Evolutionary conservation across 768 basidiomycete species (phyloP).

Genomic region (Russula olivacea): DNA sequence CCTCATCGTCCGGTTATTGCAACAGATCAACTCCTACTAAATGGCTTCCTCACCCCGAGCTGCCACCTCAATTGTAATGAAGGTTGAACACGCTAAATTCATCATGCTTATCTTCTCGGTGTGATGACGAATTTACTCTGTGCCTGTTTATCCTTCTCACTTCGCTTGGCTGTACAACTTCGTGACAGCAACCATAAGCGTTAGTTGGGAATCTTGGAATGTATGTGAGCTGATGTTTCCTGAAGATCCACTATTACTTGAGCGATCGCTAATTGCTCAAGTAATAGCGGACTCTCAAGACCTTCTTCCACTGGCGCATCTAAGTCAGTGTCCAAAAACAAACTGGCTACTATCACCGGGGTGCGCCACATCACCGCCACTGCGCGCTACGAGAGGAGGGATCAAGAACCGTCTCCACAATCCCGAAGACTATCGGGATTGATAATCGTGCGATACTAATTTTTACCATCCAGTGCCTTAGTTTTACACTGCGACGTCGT

Average conservation of each 20-base stretch:
- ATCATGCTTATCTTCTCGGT: not conserved
- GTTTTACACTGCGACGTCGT: not conserved
- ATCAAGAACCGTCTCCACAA: not conserved
- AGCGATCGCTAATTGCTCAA: too few relatives aligned
- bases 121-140: not conserved
- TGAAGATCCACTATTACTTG: too few relatives aligned
- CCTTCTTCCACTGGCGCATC: not conserved
- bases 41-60: not conserved
- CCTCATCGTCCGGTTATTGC: not conserved
- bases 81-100: not conserved
- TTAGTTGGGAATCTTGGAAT: too few relatives aligned
- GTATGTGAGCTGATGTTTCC: not conserved
- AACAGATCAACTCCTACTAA: not conserved
- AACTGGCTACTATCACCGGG: not conserved
- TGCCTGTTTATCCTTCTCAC: not conserved
- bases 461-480: not conserved
- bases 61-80: not conserved
- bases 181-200: not conserved
- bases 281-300: too few relatives aligned
- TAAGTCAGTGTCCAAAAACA: not conserved
- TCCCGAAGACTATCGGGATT: not conserved
- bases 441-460: not conserved
- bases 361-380: conserved; percentile 2
- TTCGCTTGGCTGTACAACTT: not conserved
- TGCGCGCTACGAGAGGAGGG: not conserved